Base-by-base conservation (phyloP, 225 moss, liverwort and hornwort species). In the Sphagnum contortum region DNA sequence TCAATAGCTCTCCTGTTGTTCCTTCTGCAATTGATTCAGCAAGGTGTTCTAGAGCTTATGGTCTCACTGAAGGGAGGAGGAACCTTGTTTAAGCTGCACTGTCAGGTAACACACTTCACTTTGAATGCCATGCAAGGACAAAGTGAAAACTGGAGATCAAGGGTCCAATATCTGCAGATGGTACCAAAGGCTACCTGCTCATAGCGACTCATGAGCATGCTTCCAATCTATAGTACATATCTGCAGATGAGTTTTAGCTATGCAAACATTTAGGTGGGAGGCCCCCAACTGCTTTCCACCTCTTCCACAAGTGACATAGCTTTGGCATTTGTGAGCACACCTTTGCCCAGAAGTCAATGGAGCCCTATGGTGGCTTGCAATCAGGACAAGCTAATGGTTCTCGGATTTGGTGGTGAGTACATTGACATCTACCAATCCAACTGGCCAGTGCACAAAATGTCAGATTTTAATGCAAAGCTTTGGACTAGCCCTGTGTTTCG, bases 341-440 rank as follows among this genome's bases (percentile, higher is more conserved):
- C 92, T 46, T 77, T 83, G 45, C 45, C 55, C 45, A 70, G 64
- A n/a, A 81, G 81, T 29, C 71, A 73, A 55, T 84, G 82, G 88
- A 29, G 29, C 29, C 92, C 95, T 44, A 76, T 90, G 69, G 78
- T 90, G 76, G 73, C 95, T 10, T 83, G 86, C 76, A 95, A 95
- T 61, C 82, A 86, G 49, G 89, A 95, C 58, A 92, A 81, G 86
- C 71, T 95, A 3, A 65, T 95, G 8, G 88, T 92, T 2, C 61
- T 95, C 48, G 91, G 95, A 45, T 88, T 95, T 66, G 88, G 95
- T 62, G 71, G 73, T 64, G 92, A 92, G 49, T 92, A 92, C 54
- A 91, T 95, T n/a, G 92, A 83, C 9, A 77, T 95, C 55, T 95
- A 88, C 70, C 80, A 86, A 51, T 95, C 95, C 66, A 92, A 82